Percentiles rank a stretch among this genome's conserved stretches.
Conservation (phyloP, 306 rosid genomes). For the Comarum palustre region DNA sequence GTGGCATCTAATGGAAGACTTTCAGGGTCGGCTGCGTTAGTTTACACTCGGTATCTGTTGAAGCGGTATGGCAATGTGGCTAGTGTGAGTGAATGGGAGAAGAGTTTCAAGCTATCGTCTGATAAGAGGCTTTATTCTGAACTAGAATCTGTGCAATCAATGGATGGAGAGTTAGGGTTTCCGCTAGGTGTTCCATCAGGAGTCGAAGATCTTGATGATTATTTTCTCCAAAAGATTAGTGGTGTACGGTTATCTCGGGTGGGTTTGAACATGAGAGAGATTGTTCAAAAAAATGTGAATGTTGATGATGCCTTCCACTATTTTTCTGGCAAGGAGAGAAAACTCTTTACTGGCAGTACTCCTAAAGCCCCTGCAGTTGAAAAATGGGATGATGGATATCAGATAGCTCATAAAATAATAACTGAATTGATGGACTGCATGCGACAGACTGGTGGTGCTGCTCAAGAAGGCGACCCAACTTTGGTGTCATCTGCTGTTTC, state of each 20-base stretch:
- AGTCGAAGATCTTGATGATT: constrained; percentile 91
- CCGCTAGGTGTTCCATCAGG: constrained; percentile 90
- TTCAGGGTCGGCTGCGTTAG: constrained; percentile 62
- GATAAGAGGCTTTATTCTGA: constrained; percentile 81
- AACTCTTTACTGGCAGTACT: constrained; percentile 46
- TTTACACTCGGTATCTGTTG: constrained; percentile 62
- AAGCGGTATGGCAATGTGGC: constrained; percentile 64
- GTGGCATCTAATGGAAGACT: constrained; percentile 73
- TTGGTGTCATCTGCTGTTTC: constrained; percentile 89
- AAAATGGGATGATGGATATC: constrained; percentile 85
- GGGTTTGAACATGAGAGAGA: constrained; percentile 72
- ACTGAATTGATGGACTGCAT: constrained; percentile 75
- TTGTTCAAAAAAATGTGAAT: constrained; percentile 72
- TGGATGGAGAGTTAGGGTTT: constrained; percentile 74
- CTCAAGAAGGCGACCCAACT: constrained; percentile 98
- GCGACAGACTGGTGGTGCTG: constrained; percentile 97
- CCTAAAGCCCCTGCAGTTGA: constrained; percentile 64
- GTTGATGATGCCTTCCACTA: constrained; percentile 57
- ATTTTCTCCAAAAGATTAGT: constrained; percentile 78
- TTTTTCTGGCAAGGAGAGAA: constrained; percentile 73
- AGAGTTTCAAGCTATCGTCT: constrained; percentile 56
- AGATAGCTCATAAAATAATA: constrained; percentile 69
- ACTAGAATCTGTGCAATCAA: constrained; percentile 61
- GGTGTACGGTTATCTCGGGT: constrained; percentile 77
- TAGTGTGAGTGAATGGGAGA: constrained; percentile 86